phyloP scores from a whole-genome alignment of 208 protist species.

The Acanthamoeba triangularis region DNA sequence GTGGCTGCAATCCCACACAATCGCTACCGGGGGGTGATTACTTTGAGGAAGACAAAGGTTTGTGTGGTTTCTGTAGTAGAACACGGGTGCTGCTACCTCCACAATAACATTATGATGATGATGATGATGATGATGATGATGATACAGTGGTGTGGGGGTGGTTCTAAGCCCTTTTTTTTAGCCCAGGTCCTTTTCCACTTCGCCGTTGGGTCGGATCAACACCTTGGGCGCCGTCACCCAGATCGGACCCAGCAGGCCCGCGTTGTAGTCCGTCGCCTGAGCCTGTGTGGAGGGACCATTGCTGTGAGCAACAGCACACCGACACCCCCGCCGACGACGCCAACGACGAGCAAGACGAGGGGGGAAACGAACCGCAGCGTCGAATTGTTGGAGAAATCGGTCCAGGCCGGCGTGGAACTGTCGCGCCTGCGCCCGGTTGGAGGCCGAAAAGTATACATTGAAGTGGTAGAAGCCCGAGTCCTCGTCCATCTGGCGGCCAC shows the following conservation, averaged over 20 bases:
- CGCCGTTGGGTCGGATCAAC: background rate
- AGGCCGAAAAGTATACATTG: constrained; percentile 31
- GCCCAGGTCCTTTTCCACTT: background rate
- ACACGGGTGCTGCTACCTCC: too few species aligned
- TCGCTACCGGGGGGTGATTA: too few species aligned
- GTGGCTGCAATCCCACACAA: too few species aligned
- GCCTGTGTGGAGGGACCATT: background rate
- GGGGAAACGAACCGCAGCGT: background rate
- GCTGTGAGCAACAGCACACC: background rate
- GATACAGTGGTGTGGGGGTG: too few species aligned
- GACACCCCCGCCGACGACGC: too few species aligned
- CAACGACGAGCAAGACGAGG: too few species aligned
- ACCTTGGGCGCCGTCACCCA: constrained; percentile 40
- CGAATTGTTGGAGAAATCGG: constrained; percentile 55
- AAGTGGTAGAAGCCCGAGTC: constrained; percentile 38
- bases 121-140: too few species aligned
- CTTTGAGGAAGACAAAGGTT: too few species aligned
- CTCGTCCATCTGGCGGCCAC: background rate
- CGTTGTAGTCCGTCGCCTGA: constrained; percentile 13
- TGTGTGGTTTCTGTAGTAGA: too few species aligned
- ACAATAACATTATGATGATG: too few species aligned
- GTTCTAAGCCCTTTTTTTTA: too few species aligned
- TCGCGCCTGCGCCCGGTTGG: constrained; percentile 24
- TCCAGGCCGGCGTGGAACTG: constrained; percentile 17
- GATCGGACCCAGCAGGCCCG: constrained; percentile 7